Evolutionary conservation across 805 yeast genomes (phyloP).

Genomic region (Kodamaea leandrae): DNA sequence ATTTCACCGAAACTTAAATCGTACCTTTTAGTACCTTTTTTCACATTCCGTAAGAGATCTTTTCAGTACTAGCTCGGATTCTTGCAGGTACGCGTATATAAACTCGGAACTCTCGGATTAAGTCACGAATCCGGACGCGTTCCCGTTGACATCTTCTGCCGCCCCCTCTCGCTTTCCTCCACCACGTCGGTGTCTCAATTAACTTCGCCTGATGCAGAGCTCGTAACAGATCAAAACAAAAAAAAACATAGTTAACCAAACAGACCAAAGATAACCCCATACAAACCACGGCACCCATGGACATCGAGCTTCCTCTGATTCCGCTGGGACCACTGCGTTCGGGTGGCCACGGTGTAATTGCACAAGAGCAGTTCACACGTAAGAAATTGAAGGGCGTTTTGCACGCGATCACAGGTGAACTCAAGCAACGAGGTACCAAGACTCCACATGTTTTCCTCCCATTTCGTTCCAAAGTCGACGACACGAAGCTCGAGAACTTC

Average conservation of each 20-base stretch:
- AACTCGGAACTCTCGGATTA: no score
- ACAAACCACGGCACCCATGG: background rate
- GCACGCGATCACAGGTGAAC: conserved; percentile 67
- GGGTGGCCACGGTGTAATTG: conserved; percentile 9
- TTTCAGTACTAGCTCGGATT: no score
- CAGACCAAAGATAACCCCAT: no score
- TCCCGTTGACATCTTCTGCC: no score
- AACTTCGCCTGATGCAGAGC: background rate
- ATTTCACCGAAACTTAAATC: no score
- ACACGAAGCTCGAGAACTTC: conserved; percentile 55
- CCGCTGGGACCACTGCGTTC: background rate
- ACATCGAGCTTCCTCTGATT: conserved; percentile 1
- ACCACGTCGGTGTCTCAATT: no score
- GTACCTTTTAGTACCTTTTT: no score
- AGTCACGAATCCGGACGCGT: no score
- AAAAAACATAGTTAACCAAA: background rate
- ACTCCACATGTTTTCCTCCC: conserved; percentile 76
- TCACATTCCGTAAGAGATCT: no score
- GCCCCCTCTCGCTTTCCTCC: no score
- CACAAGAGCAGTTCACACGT: conserved; percentile 49
- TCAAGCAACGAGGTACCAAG: conserved; percentile 67
- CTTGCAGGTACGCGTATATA: no score
- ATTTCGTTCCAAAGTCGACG: conserved; percentile 67
- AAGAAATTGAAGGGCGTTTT: conserved; percentile 65
- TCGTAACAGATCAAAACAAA: background rate